phyloP scores from a whole-genome alignment of 2,329 filamentous ascomycete genomes.

The Aspergillus brunneoviolaceus region DNA sequence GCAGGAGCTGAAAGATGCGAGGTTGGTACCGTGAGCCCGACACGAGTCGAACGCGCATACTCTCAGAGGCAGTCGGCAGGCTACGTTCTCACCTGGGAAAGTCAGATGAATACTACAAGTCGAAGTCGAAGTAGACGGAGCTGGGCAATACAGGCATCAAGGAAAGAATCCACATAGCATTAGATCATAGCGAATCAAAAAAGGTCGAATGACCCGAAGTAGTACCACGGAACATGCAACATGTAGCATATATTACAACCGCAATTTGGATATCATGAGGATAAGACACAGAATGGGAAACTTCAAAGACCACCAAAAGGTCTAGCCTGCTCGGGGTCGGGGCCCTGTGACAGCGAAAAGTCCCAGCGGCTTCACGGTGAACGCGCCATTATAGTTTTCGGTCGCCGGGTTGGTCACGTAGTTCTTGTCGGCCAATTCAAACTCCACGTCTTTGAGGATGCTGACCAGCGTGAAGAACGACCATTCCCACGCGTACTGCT shows the following conservation, averaged over 20 bases:
- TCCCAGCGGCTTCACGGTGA: conserved; percentile 52
- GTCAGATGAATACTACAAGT: too few species aligned
- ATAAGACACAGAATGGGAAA: not conserved
- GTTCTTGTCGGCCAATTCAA: conserved; percentile 59
- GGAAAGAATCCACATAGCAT: too few species aligned
- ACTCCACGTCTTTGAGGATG: conserved; percentile 69
- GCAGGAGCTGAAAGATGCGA: too few species aligned
- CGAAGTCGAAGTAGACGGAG: too few species aligned
- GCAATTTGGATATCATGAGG: conserved; percentile 8
- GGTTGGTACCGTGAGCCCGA: too few species aligned
- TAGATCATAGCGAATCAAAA: not conserved
- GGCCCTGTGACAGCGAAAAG: conserved; percentile 33
- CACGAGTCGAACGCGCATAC: too few species aligned
- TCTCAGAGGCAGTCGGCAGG: too few species aligned
- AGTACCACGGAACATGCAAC: not conserved
- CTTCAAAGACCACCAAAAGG: too few species aligned
- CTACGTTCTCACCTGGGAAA: too few species aligned
- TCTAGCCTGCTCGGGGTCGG: not conserved
- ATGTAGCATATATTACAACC: not conserved
- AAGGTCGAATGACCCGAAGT: not conserved
- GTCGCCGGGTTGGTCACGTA: conserved; percentile 36
- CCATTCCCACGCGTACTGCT: conserved; percentile 74
- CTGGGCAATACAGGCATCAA: too few species aligned
- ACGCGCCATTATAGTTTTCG: conserved; percentile 49
- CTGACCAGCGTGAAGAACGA: conserved; percentile 60